Evolutionary conservation across 208 protist genomes (phyloP).

Genomic region (Trypanosoma vivax): DNA sequence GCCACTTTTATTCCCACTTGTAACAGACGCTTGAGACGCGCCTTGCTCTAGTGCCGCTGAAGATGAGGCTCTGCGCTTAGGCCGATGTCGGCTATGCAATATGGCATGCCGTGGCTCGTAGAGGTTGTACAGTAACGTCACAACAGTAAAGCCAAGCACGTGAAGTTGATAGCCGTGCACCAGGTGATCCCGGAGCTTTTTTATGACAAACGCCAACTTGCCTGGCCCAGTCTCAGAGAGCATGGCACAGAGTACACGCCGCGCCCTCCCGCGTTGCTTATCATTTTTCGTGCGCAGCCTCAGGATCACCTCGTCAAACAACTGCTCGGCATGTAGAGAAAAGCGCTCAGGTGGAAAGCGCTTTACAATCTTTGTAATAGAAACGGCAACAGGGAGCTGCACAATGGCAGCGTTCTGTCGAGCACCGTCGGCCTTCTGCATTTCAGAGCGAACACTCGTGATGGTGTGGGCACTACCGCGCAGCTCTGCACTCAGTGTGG

Average conservation of each 20-base stretch:
- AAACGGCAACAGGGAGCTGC: constrained; percentile 82
- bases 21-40: background rate
- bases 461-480: constrained; percentile 55
- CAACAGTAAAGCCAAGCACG: constrained; percentile 88
- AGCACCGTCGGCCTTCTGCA: constrained; percentile 54
- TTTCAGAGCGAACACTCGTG: constrained; percentile 49
- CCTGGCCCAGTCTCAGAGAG: constrained; percentile 75
- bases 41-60: background rate
- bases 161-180: constrained; percentile 90
- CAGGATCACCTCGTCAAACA: constrained; percentile 71
- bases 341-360: constrained; percentile 72
- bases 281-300: constrained; percentile 88
- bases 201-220: constrained; percentile 77
- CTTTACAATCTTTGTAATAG: constrained; percentile 83
- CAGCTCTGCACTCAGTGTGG: constrained; percentile 18
- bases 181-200: constrained; percentile 79
- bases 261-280: constrained; percentile 77
- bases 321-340: constrained; percentile 62
- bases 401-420: constrained; percentile 41
- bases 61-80: background rate
- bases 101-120: constrained; percentile 72
- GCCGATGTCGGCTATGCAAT: constrained; percentile 6
- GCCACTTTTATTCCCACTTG: background rate
- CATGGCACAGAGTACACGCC: constrained; percentile 74
- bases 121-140: constrained; percentile 82